Conservation (phyloP, 2,329 filamentous ascomycete genomes). For the Neoarthrinium moseri region DNA sequence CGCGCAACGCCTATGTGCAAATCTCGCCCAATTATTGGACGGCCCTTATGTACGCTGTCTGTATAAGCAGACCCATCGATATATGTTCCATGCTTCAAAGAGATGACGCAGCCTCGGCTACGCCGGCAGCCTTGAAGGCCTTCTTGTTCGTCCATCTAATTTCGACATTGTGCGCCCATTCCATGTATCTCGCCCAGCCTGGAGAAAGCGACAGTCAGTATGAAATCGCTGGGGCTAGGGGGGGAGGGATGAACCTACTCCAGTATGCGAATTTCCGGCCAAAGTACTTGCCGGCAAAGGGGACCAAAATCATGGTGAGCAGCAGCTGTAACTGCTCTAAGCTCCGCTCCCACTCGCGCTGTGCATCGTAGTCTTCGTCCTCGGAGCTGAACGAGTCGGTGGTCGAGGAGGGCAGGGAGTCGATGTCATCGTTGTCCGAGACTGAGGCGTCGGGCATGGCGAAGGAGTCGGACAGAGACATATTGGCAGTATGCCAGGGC, state of each 20-base stretch:
- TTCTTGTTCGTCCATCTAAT: slow-evolving; percentile 63
- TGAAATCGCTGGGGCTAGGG: not conserved
- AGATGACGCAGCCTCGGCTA: slow-evolving; percentile 54
- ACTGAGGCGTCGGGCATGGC: slow-evolving; percentile 47
- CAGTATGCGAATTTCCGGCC: slow-evolving; percentile 94
- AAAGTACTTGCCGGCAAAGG: slow-evolving; percentile 92
- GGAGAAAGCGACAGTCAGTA: not conserved
- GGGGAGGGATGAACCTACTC: slow-evolving; percentile 62
- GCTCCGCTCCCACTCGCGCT: slow-evolving; percentile 92
- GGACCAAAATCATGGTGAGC: slow-evolving; percentile 90
- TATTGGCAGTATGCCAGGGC: slow-evolving; percentile 14
- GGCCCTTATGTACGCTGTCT: no score
- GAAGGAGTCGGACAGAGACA: slow-evolving; percentile 47
- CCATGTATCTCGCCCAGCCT: slow-evolving; percentile 95
- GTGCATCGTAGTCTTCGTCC: slow-evolving; percentile 76
- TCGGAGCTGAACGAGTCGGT: slow-evolving; percentile 51
- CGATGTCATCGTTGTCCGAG: slow-evolving; percentile 57
- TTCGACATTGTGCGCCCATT: slow-evolving; percentile 85
- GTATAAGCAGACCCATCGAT: no score
- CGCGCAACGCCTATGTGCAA: slow-evolving; percentile 4
- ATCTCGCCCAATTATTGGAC: not conserved
- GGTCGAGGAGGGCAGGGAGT: slow-evolving; percentile 63
- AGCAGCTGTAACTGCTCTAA: slow-evolving; percentile 91
- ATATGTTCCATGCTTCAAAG: no score
- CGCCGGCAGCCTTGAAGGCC: slow-evolving; percentile 62